A percentile compares a stretch with the other conserved stretches of the same genome.
Evolutionary conservation across 2,329 filamentous ascomycete genomes (phyloP).

Genomic region (Cladosporium sp.): DNA sequence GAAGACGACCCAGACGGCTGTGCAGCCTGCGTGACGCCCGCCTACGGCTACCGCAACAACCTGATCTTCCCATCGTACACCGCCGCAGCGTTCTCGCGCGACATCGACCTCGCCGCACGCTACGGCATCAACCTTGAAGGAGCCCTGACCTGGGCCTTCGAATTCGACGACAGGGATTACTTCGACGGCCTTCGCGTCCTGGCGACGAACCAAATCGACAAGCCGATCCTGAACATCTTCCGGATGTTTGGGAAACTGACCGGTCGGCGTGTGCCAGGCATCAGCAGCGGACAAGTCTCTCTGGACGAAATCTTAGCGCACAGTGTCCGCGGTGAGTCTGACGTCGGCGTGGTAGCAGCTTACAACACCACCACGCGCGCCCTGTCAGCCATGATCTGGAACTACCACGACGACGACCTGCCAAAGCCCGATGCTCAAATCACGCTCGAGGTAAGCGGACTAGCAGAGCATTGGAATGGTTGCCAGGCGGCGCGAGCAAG

Average conservation of each 20-base stretch:
- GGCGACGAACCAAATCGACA: background rate
- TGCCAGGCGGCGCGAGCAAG: background rate
- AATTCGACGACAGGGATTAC: background rate
- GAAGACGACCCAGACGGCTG: background rate
- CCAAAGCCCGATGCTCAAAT: background rate
- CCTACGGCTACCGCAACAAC: background rate
- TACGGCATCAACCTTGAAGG: background rate
- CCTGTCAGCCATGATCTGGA: background rate
- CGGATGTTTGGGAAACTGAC: background rate
- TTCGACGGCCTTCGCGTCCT: background rate
- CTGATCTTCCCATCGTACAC: background rate
- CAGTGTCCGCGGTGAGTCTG: background rate
- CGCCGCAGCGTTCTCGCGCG: background rate
- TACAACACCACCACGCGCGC: background rate
- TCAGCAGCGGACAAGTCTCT: background rate
- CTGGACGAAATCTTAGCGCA: background rate
- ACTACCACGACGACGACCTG: background rate
- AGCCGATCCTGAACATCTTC: background rate
- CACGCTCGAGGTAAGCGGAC: background rate
- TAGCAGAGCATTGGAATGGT: background rate
- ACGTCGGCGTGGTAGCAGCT: background rate
- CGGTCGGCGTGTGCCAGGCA: background rate
- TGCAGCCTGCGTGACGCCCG: background rate
- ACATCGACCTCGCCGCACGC: background rate
- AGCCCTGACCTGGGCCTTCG: background rate